phyloP scores from a whole-genome alignment of 164 flowering plant species.

The Vitis labrusca region DNA sequence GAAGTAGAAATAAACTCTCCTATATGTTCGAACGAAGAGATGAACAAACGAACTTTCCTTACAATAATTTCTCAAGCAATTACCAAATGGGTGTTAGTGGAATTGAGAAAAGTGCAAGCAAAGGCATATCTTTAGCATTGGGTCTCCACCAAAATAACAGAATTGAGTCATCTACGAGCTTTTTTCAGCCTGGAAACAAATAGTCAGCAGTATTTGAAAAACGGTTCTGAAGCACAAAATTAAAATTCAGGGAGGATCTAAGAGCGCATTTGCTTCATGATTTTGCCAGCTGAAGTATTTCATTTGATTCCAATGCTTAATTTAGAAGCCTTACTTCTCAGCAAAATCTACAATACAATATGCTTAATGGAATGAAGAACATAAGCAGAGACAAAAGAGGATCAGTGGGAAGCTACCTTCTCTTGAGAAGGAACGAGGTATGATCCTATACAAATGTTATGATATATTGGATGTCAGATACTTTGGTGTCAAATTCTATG shows the following conservation, averaged over 20 bases:
- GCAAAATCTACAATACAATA: too few relatives aligned
- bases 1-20: background rate
- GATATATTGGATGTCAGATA: too few relatives aligned
- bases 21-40: background rate
- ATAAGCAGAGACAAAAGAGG: too few relatives aligned
- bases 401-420: too few relatives aligned
- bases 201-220: background rate
- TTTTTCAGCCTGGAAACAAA: background rate
- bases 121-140: constrained; percentile 18
- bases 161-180: background rate
- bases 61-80: background rate
- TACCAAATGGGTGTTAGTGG: background rate
- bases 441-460: too few relatives aligned
- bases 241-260: background rate
- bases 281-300: background rate
- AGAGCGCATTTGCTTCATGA: background rate
- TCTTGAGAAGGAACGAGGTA: too few relatives aligned
- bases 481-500: too few relatives aligned
- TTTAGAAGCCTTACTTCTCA: too few relatives aligned
- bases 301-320: too few relatives aligned
- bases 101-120: constrained; percentile 6
- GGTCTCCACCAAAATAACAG: constrained; percentile 19
- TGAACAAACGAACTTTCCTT: background rate
- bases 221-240: background rate
- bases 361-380: too few relatives aligned